Base-by-base conservation (phyloP, 768 basidiomycete species). In the Lactifluus piperatus region DNA sequence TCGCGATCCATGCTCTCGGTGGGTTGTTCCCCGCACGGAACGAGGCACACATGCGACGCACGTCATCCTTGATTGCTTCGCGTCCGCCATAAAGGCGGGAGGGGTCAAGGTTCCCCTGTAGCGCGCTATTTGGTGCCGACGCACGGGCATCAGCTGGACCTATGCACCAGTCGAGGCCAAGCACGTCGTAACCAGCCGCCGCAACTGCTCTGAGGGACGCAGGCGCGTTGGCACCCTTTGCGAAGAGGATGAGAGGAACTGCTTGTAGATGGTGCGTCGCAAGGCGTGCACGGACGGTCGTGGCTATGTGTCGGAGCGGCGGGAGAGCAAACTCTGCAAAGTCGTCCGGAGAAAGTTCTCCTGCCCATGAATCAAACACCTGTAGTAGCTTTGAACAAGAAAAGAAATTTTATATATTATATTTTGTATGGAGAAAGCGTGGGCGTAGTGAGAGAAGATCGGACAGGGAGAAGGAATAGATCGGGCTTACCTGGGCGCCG, bases 61-160 rank as follows among this genome's bases (percentile, higher is more conserved):
- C 92, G 64, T 88, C 84, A 39, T 73, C 71, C 73, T 94, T 91
- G 66, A 98, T 97, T 13, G 92, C 91, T 7, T 85, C 86, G 60
- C 74, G 79, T 4, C 92, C 92, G 22, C 90, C 94, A 63, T 91
- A 93, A 51, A 99, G 75, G 32, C 92, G 76, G 60, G 79, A 80
- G 22, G 95, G 97, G 71, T 99, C 95, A 71, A 94, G 76, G 74
- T 97, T 98, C 8, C 97, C 97, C 70, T 99, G 97, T 34, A 95
- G 73, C 4, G 84, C 81, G 54, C 86, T 81, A 60, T 73, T 77
- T 7, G 81, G 81, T 46, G 88, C 84, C 22, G 83, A 70, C 14
- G 71, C 67, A 34, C 86, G 80, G 2, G 88, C 91, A 61, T 84
- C 84, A 3, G 73, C 75, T 11, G 92, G 88, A 64, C 92, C 84